Evolutionary conservation across 371 early-diverging fungal genomes (phyloP), one percentile per base, ranked within the genome.

Genomic region (Capniomyces stellatus): DNA sequence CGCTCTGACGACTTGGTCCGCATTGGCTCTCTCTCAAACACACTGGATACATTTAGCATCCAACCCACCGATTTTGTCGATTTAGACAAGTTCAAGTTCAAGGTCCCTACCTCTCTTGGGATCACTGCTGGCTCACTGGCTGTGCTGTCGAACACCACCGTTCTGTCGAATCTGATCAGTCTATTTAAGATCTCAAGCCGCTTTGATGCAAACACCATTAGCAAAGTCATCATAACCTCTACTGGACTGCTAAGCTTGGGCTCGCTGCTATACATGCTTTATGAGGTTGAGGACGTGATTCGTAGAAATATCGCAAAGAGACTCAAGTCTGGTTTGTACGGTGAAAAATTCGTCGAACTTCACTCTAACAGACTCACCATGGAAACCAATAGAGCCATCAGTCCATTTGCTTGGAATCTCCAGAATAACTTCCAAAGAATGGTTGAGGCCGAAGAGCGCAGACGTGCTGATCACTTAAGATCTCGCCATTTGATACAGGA

Each of bases 331-430:
- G 68, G 49, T 77, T 79, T 41, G 25, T 43, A 51, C 12, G 48
- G 56, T 22, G 63, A 64, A 41, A 61, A 71, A 3, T 83, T 86
- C 59, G 77, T 82, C 4, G 78, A 79, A 39, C 62, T 62, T 30
- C 85, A 87, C 55, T 72, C 81, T 22, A 74, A 77, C 49, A 79
- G 85, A 24, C 74, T 91, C 52, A 73, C 78, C 23, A 75, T 75
- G 30, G 83, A 81, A 55, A 75, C 85, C 4, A 73, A 81, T 46
- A 79, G 86, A 18, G 76, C 81, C 0, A 71, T 89, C 40, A 80
- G 85, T 27, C 74, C 81, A 42, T 83, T 82, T 57, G 83, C 85
- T 0, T 88, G 87, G 84, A 85, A 87, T 54, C 76, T 92, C 58
- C 87, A 87, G 62, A 79, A 71, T 62, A 77, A 81, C 52, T 85